phyloP scores from a whole-genome alignment of 345 rosid species.

The Sonneratia alba region DNA sequence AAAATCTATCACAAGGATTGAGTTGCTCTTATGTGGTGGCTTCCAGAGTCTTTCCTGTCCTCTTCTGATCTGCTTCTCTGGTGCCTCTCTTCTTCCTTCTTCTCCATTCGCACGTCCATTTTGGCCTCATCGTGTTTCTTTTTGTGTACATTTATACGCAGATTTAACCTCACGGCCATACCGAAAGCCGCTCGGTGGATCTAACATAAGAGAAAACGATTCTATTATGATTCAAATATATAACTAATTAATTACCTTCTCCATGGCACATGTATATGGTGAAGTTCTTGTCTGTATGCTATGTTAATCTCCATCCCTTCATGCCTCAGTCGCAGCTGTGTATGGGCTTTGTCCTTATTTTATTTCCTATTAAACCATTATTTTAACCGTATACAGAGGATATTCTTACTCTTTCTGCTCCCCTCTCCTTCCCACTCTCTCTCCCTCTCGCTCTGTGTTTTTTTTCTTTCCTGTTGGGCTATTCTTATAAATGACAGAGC shows the following conservation, averaged over 20 bases:
- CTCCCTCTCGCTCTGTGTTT: background rate
- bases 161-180: no score
- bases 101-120: no score
- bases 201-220: no score
- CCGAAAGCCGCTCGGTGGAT: no score
- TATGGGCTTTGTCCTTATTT: background rate
- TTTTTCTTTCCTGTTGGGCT: background rate
- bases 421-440: no score
- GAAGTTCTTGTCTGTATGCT: background rate
- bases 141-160: no score
- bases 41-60: conserved; percentile 36
- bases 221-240: no score
- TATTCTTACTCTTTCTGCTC: no score
- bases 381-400: no score
- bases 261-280: background rate
- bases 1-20: conserved; percentile 14
- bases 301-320: background rate
- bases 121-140: background rate
- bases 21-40: conserved; percentile 23
- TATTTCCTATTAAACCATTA: background rate
- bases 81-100: conserved; percentile 9
- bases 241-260: no score
- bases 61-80: conserved; percentile 22
- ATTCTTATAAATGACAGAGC: background rate
- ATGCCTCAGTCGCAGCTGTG: background rate